phyloP scores from a whole-genome alignment of 768 basidiomycete species.

The Asterophora parasitica region DNA sequence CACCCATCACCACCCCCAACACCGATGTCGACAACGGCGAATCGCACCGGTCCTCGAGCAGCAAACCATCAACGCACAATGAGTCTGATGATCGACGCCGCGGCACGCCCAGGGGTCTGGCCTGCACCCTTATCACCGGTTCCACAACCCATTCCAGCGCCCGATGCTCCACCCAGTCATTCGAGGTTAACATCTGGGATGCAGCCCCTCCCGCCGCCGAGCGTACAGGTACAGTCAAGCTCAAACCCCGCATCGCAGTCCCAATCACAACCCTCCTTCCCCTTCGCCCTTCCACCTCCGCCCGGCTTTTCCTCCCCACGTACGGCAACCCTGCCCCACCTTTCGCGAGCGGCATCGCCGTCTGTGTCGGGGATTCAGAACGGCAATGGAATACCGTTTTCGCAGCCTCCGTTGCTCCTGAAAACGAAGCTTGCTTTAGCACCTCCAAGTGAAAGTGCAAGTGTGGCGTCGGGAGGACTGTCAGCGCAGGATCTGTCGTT shows the following conservation, averaged over 20 bases:
- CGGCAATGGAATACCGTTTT: not conserved
- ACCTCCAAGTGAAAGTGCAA: conserved; percentile 7
- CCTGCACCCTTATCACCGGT: conserved; percentile 28
- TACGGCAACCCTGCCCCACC: conserved; percentile 3
- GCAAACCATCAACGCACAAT: conserved; percentile 53
- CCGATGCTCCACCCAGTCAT: conserved; percentile 6
- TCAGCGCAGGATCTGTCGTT: conserved; percentile 85
- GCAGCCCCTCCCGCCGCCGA: no score
- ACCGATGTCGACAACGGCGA: no score
- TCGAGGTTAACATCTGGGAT: conserved; percentile 9
- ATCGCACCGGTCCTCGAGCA: conserved; percentile 29
- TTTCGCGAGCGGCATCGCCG: conserved; percentile 7
- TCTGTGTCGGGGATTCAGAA: no score
- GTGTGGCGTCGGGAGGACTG: conserved; percentile 41
- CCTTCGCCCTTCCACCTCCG: conserved; percentile 11
- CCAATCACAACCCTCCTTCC: conserved; percentile 11
- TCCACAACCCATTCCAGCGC: conserved; percentile 22
- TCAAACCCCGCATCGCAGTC: conserved; percentile 3
- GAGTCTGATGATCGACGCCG: conserved; percentile 53
- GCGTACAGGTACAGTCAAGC: no score
- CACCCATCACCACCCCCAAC: conserved; percentile 14
- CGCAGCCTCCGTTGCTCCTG: conserved; percentile 5
- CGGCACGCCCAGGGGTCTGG: conserved; percentile 44
- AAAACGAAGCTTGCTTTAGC: conserved; percentile 13
- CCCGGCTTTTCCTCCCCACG: conserved; percentile 11